These are phyloP conservation scores for Colletotrichum tropicicola DNA, from an alignment of 2,329 filamentous ascomycete species.

Conservation along the genomic window DNA sequence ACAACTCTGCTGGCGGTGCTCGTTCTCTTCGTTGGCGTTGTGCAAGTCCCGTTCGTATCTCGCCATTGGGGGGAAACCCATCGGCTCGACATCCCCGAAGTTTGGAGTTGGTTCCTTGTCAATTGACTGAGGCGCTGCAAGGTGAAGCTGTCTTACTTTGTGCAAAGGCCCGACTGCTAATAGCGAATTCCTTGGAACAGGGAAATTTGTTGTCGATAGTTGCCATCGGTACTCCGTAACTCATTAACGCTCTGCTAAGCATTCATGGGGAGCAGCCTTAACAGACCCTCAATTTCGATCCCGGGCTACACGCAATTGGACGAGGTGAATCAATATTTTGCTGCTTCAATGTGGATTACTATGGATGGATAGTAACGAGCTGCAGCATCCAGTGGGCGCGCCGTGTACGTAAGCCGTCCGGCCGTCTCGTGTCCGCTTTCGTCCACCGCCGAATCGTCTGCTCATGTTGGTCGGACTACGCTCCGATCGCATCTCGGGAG, in stretches of 20 bases:
- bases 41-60: not conserved
- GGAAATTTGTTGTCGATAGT: slow-evolving; percentile 13
- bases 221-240: slow-evolving; percentile 1
- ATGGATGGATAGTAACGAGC: no score
- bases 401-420: slow-evolving; percentile 10
- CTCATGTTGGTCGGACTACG: slow-evolving; percentile 19
- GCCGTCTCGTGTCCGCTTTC: slow-evolving; percentile 10
- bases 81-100: slow-evolving; percentile 4
- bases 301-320: not conserved
- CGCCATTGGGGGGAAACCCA: not conserved
- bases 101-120: slow-evolving; percentile 9
- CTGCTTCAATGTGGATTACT: no score
- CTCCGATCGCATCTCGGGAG: slow-evolving; percentile 30
- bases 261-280: slow-evolving; percentile 4
- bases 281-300: slow-evolving; percentile 6
- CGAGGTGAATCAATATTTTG: not conserved
- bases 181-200: slow-evolving; percentile 12
- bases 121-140: not conserved
- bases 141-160: slow-evolving; percentile 9
- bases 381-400: no score
- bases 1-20: no score
- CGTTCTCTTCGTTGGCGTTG: no score
- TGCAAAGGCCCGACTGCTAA: slow-evolving; percentile 19
- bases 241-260: slow-evolving; percentile 12
- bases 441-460: slow-evolving; percentile 10